A percentile compares a stretch with the other conserved stretches of the same genome.
Conservation (phyloP, 2,329 filamentous ascomycete species). For the Cercospora berteroae region DNA sequence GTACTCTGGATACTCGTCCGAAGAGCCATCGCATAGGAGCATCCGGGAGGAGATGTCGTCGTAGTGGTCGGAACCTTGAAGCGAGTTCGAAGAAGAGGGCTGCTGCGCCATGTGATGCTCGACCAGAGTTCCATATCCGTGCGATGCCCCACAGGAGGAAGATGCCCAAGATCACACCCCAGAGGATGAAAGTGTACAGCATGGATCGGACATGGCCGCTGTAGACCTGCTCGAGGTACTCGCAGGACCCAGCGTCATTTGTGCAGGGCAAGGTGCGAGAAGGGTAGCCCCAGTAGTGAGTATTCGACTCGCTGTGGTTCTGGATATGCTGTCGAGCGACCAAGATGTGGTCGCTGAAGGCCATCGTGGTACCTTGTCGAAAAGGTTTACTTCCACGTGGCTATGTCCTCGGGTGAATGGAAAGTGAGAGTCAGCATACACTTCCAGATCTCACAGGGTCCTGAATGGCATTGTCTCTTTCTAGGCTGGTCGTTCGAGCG, state of each 20-base stretch:
- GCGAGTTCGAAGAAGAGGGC: slow-evolving; percentile 23
- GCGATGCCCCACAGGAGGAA: slow-evolving; percentile 46
- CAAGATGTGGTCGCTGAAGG: neutral
- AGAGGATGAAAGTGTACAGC: slow-evolving; percentile 57
- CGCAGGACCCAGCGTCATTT: slow-evolving; percentile 58
- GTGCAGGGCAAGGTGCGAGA: slow-evolving; percentile 56
- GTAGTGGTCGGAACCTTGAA: slow-evolving; percentile 8
- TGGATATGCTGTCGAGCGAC: slow-evolving; percentile 29
- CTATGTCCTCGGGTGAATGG: neutral
- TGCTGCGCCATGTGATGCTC: slow-evolving; percentile 19
- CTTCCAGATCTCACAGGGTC: neutral
- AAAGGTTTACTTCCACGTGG: slow-evolving; percentile 2
- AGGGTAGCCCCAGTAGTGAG: slow-evolving; percentile 57
- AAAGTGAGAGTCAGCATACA: neutral
- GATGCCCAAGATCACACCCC: slow-evolving; percentile 53
- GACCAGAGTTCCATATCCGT: slow-evolving; percentile 30
- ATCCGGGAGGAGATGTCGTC: slow-evolving; percentile 57
- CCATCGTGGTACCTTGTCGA: neutral
- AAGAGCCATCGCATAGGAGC: slow-evolving; percentile 56
- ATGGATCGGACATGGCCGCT: slow-evolving; percentile 54
- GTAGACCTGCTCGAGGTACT: slow-evolving; percentile 58
- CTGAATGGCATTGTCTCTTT: slow-evolving; percentile 5
- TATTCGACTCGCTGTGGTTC: slow-evolving; percentile 33
- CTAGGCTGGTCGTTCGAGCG: neutral
- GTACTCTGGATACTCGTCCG: slow-evolving; percentile 65